Percentiles rank a stretch among this genome's conserved stretches.
These are phyloP conservation scores for Tripidium arundinaceum DNA, from an alignment of 202 grass and related monocot species.

Conservation along the genomic window DNA sequence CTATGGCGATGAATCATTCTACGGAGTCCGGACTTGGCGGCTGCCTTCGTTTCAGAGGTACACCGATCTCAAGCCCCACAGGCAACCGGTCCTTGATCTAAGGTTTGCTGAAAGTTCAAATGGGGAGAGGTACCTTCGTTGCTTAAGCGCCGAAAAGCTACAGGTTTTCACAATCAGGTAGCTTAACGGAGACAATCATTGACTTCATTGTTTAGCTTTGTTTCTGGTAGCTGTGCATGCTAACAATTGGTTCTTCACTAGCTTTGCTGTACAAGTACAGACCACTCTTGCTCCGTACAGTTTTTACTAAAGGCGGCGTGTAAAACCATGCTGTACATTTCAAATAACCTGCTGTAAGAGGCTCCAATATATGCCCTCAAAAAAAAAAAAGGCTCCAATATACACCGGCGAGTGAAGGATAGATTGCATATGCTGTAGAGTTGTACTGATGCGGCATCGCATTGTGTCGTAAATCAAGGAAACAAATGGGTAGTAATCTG, in stretches of 20 bases:
- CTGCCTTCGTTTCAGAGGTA: slow-evolving; percentile 57
- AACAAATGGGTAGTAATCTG: slow-evolving; percentile 15
- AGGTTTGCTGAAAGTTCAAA: slow-evolving; percentile 39
- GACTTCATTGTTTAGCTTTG: neutral
- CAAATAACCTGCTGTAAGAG: neutral
- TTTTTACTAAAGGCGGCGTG: neutral
- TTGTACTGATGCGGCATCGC: neutral
- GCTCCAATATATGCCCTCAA: no score
- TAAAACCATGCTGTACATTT: neutral
- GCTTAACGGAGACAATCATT: neutral
- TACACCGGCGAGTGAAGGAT: neutral
- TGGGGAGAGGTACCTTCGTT: slow-evolving; percentile 54
- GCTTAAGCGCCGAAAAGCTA: slow-evolving; percentile 59
- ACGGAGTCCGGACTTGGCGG: slow-evolving; percentile 50
- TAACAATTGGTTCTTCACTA: neutral
- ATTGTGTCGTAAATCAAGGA: neutral
- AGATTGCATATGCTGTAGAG: neutral
- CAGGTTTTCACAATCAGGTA: slow-evolving; percentile 55
- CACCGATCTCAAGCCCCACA: slow-evolving; percentile 56
- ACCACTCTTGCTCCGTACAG: slow-evolving; percentile 17
- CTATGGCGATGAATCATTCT: slow-evolving; percentile 59
- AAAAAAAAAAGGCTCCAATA: no score
- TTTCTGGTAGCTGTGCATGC: neutral
- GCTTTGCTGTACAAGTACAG: neutral
- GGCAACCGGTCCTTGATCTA: slow-evolving; percentile 75